Evolutionary conservation across 2,329 filamentous ascomycete species (phyloP), one percentile per base, ranked within the genome.

Genomic region (Ascochyta fabae): DNA sequence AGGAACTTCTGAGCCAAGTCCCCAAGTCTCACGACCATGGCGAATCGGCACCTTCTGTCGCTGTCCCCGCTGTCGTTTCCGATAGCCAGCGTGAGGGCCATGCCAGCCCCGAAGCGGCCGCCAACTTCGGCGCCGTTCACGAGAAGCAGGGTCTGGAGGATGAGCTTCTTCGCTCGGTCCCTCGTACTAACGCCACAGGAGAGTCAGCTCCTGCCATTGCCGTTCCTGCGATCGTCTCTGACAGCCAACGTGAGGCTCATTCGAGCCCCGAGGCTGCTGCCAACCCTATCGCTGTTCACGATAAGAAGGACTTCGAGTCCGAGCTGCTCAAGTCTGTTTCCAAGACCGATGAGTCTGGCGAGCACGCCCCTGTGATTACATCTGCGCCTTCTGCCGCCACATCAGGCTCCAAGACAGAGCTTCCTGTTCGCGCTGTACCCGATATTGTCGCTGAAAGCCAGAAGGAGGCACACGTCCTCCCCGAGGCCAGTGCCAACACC

Each of bases 101-200:
- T 49, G 79, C 80, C 34, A 78, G 80, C 16, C 84, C 88, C 10
- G 89, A 91, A 71, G 88, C 89, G 24, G 87, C 87, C 64, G 87
- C 82, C 26, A 80, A 86, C 51, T 78, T 83, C 29, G 80, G 83
- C 35, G 88, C 88, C 67, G 87, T 92, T 13, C 75, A 81, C 61
- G 89, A 90, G 68, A 92, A 92, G 84, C 85, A 83, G 46, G 80
- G 82, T 47, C 81, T 92, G 6, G 89, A 92, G 79, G 78, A 85
- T 22, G 89, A 96, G 77, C 81, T 96, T 12, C 79, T 68, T 19
- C 55, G 56, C 22, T 60, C 69, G 56, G 68, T 72, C 13, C 73
- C 75, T 45, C 72, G 76, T 62, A 64, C 72, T 1, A 74, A 75
- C 35, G 76, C 75, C 43, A 78, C 80, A 48, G 68, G 66, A 27